These are phyloP conservation scores for Myotisia sp. DNA, from an alignment of 2,329 filamentous ascomycete species.

Conservation along the genomic window DNA sequence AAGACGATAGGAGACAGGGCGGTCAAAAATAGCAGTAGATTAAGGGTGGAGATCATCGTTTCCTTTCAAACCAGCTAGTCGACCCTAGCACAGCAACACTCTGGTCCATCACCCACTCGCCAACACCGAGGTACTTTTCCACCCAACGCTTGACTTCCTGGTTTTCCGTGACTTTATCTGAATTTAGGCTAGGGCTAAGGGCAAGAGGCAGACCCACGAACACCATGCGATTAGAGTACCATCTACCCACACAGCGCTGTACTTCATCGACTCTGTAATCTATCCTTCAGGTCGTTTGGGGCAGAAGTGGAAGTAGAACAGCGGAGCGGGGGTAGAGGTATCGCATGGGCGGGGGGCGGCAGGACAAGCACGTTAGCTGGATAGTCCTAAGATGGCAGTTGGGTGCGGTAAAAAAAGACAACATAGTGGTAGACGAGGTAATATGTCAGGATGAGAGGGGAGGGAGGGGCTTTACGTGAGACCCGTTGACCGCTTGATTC, in stretches of 20 bases:
- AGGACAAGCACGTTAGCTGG: constrained; percentile 8
- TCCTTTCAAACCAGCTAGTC: constrained; percentile 83
- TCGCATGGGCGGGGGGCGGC: constrained; percentile 7
- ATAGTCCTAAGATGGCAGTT: background rate
- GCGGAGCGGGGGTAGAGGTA: background rate
- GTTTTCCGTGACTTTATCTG: constrained; percentile 69
- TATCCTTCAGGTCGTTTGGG: background rate
- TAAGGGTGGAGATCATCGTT: constrained; percentile 8
- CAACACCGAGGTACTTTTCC: constrained; percentile 81
- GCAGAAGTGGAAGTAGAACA: background rate
- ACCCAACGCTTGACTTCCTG: constrained; percentile 78
- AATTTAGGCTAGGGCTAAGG: constrained; percentile 59
- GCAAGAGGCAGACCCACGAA: no score
- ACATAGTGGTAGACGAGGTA: constrained; percentile 7
- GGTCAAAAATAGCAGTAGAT: background rate
- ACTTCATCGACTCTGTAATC: constrained; percentile 12
- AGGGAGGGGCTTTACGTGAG: constrained; percentile 65
- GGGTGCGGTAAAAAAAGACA: no score
- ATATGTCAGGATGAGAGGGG: constrained; percentile 2
- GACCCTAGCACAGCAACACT: constrained; percentile 81
- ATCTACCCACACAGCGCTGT: no score
- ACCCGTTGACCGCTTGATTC: constrained; percentile 93
- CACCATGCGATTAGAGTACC: no score
- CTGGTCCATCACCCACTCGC: constrained; percentile 97
- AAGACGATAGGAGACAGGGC: background rate